Base-by-base conservation (phyloP, 2,329 filamentous ascomycete genomes). In the Aspergillus ochraceoroseus region DNA sequence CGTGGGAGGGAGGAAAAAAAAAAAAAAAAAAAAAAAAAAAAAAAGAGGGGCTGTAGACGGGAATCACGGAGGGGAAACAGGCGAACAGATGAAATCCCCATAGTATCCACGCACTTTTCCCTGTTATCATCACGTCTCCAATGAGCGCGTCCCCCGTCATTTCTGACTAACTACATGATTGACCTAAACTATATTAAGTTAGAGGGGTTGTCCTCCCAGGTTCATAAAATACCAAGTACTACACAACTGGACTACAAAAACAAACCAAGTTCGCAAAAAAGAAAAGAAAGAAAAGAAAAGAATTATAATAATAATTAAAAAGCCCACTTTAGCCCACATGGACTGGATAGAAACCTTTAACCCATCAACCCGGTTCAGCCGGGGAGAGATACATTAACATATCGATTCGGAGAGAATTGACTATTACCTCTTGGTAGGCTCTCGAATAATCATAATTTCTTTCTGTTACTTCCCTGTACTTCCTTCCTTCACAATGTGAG, bases 321-420 rank as follows among this genome's bases (percentile, higher is more conserved):
- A n/a, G 41, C 43, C 51, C 44, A 48, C 48, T 41, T 32, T 47
- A 55, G 48, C 52, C 54, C 54, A 56, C 54, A 53, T 54, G 54
- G 54, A 41, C 43, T 46, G 28, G 35, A 30, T 28, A 35, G 37
- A 25, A 38, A 27, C 34, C 49, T 48, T 48, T 38, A 55, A 51
- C 50, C 54, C 55, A 48, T 55, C 55, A 58, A 53, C 47, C 54
- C 49, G 55, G 55, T 51, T 57, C 54, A 50, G 48, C 47, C 53
- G 53, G 51, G 51, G 47, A 38, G 38, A n/a, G n/a, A n/a, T n/a
- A n/a, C n/a, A n/a, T n/a, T n/a, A n/a, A 40, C 43, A 43, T 36
- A 30, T 38, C 41, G 37, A 44, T 20, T 44, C 30, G 22, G 12
- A 27, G 19, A n/a, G n/a, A n/a, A n/a, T n/a, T n/a, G 44, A 31